A percentile compares a stretch with the other conserved stretches of the same genome.
These are phyloP conservation scores for Dothidotthia symphoricarpi DNA, from an alignment of 2,329 filamentous ascomycete genomes.

Conservation along the genomic window DNA sequence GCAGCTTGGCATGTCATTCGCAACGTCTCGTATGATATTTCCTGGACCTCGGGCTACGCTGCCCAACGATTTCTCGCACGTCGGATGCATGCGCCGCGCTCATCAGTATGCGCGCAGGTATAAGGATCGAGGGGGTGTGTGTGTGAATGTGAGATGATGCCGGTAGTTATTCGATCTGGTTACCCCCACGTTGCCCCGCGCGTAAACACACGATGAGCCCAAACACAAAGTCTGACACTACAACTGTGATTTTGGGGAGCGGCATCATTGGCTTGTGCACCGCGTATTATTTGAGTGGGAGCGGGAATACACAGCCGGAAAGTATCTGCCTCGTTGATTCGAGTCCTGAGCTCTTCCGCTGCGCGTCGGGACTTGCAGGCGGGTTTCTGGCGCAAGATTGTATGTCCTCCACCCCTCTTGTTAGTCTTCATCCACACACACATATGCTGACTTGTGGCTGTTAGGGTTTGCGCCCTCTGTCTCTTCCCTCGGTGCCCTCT, in stretches of 20 bases:
- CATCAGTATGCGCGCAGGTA: too few relatives aligned
- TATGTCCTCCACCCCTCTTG: too few relatives aligned
- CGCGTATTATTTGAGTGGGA: constrained; percentile 63
- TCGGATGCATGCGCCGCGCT: neutral
- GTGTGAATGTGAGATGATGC: neutral
- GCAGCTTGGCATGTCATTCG: neutral
- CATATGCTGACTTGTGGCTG: neutral
- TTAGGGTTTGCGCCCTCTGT: constrained; percentile 58
- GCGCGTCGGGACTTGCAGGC: constrained; percentile 70
- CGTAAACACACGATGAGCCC: constrained; percentile 12
- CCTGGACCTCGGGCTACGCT: neutral
- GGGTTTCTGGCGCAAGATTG: constrained; percentile 74
- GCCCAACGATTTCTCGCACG: neutral
- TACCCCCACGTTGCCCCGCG: constrained; percentile 1
- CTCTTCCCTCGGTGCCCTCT: constrained; percentile 62
- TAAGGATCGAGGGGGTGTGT: neutral
- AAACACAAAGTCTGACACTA: constrained; percentile 1
- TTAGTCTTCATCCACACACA: too few relatives aligned
- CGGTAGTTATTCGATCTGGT: neutral
- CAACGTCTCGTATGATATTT: neutral
- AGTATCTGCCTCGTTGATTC: constrained; percentile 60
- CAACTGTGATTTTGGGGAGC: constrained; percentile 44
- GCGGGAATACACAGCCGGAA: constrained; percentile 37
- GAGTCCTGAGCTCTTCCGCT: constrained; percentile 63
- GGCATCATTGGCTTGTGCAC: constrained; percentile 49